Evolutionary conservation across 208 protist genomes (phyloP).

Genomic region (Wallacemonas sp.): DNA sequence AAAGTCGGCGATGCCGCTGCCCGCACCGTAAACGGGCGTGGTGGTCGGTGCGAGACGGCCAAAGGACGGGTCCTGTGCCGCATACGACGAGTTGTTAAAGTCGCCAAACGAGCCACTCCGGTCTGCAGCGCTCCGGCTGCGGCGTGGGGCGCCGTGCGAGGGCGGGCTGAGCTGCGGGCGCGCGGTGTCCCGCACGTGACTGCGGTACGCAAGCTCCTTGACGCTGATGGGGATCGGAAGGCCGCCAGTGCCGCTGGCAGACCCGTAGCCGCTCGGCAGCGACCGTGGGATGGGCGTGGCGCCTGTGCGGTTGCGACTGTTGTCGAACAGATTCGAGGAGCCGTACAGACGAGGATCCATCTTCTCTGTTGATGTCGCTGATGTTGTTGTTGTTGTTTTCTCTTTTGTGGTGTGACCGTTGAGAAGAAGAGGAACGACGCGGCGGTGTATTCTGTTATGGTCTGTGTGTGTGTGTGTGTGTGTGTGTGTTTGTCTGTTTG

Average conservation of each 20-base stretch:
- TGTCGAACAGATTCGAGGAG: constrained; percentile 1
- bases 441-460: no score
- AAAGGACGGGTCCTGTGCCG: not conserved
- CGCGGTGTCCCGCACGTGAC: not conserved
- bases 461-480: no score
- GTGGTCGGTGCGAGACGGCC: not conserved
- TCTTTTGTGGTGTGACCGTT: not conserved
- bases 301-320: constrained; percentile 9
- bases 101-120: no score
- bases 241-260: constrained; percentile 10
- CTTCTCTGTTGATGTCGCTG: not conserved
- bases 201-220: constrained; percentile 30
- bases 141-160: constrained; percentile 3
- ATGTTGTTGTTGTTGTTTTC: not conserved
- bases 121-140: not conserved
- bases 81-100: no score
- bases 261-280: not conserved
- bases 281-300: not conserved
- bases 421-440: constrained; percentile 5
- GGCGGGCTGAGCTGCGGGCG: constrained; percentile 6
- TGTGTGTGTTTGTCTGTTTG: no score
- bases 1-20: constrained; percentile 22
- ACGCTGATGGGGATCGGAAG: constrained; percentile 56
- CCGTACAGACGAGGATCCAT: constrained; percentile 12
- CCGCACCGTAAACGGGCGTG: constrained; percentile 29